phyloP scores from a whole-genome alignment of 139 green algal genomes.

The Tetradesmus lagerheimii region DNA sequence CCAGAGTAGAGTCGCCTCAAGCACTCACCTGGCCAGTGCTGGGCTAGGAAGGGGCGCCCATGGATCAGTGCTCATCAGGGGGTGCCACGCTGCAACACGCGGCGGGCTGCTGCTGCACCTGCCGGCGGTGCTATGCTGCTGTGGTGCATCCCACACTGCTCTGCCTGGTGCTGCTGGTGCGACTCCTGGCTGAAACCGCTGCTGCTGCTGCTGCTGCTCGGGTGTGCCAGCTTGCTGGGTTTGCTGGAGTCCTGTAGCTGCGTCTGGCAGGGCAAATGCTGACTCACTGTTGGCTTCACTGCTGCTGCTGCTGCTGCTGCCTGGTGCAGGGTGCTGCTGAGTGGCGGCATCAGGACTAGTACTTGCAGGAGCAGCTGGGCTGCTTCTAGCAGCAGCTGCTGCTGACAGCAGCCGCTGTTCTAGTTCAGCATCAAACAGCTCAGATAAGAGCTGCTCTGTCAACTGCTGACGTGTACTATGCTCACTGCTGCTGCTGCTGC shows the following conservation, averaged over 20 bases:
- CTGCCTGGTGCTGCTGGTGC: not conserved
- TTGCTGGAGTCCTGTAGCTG: not conserved
- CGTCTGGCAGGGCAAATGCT: not conserved
- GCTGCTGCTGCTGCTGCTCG: constrained; percentile 6
- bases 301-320: not conserved
- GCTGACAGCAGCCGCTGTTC: constrained; percentile 20
- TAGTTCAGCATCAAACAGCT: constrained; percentile 38
- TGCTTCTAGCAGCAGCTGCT: constrained; percentile 2
- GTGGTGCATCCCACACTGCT: not conserved
- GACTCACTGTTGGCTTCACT: not conserved
- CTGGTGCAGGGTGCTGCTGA: not conserved
- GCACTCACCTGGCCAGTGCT: not conserved
- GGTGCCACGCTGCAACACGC: not conserved
- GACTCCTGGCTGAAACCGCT: not conserved
- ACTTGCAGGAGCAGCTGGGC: not conserved
- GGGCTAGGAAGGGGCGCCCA: constrained; percentile 36
- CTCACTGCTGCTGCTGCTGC: constrained; percentile 15
- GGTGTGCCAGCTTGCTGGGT: not conserved
- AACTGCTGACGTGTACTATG: not conserved
- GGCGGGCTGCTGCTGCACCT: constrained; percentile 2
- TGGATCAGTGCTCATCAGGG: not conserved
- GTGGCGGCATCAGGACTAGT: not conserved
- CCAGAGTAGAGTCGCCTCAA: too few relatives aligned
- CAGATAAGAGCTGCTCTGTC: constrained; percentile 29
- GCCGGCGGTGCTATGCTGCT: not conserved